Conservation (phyloP, 805 yeast genomes). For the Sugiyamaella floridensis region DNA sequence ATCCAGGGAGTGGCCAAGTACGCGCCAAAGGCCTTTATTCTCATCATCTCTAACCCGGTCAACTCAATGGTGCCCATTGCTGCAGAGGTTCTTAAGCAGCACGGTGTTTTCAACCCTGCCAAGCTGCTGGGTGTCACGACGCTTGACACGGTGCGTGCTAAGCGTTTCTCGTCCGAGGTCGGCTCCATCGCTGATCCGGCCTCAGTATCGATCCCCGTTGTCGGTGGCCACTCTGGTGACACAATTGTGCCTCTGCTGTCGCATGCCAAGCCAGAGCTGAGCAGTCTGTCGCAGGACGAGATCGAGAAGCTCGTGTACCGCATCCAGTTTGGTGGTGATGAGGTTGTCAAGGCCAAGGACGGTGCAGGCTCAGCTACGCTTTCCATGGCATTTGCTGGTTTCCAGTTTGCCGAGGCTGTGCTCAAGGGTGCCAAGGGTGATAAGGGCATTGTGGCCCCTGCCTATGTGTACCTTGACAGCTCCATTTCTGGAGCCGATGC, state of each 20-base stretch:
- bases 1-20: conserved; percentile 66
- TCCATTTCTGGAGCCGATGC: conserved; percentile 44
- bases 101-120: conserved; percentile 61
- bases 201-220: conserved; percentile 55
- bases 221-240: conserved; percentile 95
- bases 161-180: conserved; percentile 61
- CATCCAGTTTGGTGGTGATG: conserved; percentile 96
- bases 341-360: conserved; percentile 89
- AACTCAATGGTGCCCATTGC: conserved; percentile 90
- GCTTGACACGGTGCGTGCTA: conserved; percentile 80
- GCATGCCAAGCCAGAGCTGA: conserved; percentile 29
- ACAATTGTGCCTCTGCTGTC: conserved; percentile 85
- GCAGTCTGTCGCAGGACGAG: conserved; percentile 32
- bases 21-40: conserved; percentile 69
- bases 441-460: conserved; percentile 40
- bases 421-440: conserved; percentile 37
- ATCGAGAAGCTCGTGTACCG: conserved; percentile 63
- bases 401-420: conserved; percentile 62
- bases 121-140: conserved; percentile 84
- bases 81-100: conserved; percentile 65
- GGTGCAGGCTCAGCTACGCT: conserved; percentile 94
- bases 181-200: conserved; percentile 38
- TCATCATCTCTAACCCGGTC: conserved; percentile 88
- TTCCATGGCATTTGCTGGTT: conserved; percentile 94
- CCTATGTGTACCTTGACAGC: conserved; percentile 34